Percentiles rank a stretch among this genome's conserved stretches.
phyloP scores from a whole-genome alignment of 75 land plant genomes.

The Cunninghamia lanceolata region DNA sequence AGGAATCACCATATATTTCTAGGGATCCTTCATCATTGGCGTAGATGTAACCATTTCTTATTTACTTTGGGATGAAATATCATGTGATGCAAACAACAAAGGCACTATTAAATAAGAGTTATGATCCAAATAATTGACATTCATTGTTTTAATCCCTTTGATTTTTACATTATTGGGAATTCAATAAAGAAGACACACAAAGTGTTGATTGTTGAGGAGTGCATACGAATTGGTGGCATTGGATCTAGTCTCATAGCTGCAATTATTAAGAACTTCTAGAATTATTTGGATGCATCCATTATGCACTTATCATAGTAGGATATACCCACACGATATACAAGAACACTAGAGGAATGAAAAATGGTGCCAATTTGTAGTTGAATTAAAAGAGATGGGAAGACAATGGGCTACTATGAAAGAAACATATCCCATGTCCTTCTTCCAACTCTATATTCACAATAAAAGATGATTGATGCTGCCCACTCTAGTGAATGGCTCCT shows the following conservation, averaged over 20 bases:
- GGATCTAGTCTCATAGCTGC: conserved; percentile 91
- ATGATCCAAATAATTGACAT: conserved; percentile 98
- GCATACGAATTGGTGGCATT: conserved; percentile 97
- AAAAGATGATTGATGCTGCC: no score
- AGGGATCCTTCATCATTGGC: no score
- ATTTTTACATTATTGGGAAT: conserved; percentile 91
- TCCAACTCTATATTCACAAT: no score
- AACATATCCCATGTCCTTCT: no score
- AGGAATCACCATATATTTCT: no score
- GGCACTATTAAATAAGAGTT: conserved; percentile 86
- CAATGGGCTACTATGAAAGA: no score
- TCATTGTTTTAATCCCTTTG: conserved; percentile 89
- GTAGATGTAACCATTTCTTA: conserved; percentile 83
- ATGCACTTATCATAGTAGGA: conserved; percentile 94
- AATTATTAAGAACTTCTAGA: conserved; percentile 90
- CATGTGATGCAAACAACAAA: conserved; percentile 95
- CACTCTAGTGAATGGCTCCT: no score
- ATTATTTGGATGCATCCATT: conserved; percentile 84
- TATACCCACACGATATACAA: conserved; percentile 97
- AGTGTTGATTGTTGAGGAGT: conserved; percentile 97
- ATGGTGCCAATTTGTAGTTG: no score
- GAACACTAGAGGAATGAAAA: conserved; percentile 86
- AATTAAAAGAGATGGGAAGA: no score
- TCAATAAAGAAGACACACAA: conserved; percentile 93
- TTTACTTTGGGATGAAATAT: conserved; percentile 94